A percentile compares a stretch with the other conserved stretches of the same genome.
Evolutionary conservation across 495 filamentous ascomycete species (phyloP).

Genomic region (Aspergillus baeticus): DNA sequence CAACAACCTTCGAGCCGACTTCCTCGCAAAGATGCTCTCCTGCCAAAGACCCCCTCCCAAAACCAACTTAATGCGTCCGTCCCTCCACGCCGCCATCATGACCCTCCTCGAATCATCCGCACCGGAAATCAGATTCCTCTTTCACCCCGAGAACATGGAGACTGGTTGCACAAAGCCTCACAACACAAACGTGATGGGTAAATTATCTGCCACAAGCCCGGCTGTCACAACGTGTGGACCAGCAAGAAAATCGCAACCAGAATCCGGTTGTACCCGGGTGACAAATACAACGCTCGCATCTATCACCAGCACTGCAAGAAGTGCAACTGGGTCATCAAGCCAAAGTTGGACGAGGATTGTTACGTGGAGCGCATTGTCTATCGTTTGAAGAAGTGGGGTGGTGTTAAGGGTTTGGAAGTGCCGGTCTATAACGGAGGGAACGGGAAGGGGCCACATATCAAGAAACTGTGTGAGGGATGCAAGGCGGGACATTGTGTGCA

Average conservation of each 20-base stretch:
- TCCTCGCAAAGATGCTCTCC: no score
- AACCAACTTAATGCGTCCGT: no score
- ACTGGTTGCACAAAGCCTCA: no score
- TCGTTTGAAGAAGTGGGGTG: constrained; percentile 29
- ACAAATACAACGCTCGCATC: constrained; percentile 48
- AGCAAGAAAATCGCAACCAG: constrained; percentile 47
- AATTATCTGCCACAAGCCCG: neutral
- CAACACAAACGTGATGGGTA: no score
- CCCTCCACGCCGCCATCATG: no score
- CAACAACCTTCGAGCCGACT: no score
- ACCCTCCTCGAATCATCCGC: no score
- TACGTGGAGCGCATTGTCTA: constrained; percentile 46
- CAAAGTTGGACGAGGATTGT: constrained; percentile 32
- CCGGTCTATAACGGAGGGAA: neutral
- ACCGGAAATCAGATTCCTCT: no score
- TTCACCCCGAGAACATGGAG: no score
- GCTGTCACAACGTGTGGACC: constrained; percentile 15
- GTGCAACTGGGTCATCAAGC: constrained; percentile 33
- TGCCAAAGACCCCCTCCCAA: no score
- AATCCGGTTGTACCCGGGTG: constrained; percentile 41
- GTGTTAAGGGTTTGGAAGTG: neutral
- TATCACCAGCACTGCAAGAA: constrained; percentile 46
- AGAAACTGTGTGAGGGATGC: neutral
- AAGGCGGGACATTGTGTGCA: neutral
- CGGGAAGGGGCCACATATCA: neutral